phyloP scores from a whole-genome alignment of 306 rosid species.

The Trichosanthes truncata region DNA sequence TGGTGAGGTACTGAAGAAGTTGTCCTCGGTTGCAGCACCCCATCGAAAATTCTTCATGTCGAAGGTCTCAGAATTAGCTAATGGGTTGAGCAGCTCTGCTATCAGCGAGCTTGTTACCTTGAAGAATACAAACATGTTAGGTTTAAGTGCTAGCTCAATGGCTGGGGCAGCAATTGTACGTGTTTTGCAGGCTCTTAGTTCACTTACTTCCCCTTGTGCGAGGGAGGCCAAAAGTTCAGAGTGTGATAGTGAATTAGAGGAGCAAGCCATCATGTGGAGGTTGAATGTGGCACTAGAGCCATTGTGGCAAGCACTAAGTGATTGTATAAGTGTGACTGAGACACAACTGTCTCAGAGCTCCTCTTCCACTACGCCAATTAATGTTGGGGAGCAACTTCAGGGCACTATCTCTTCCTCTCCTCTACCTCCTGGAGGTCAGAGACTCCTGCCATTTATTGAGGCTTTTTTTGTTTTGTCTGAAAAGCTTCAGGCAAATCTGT shows the following conservation, averaged over 20 bases:
- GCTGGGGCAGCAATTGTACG: slow-evolving; percentile 97
- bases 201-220: slow-evolving; percentile 42
- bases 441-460: slow-evolving; percentile 92
- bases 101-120: slow-evolving; percentile 80
- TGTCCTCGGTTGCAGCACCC: slow-evolving; percentile 63
- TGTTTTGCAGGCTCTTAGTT: slow-evolving; percentile 80
- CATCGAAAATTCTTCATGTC: slow-evolving; percentile 67
- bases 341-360: slow-evolving; percentile 72
- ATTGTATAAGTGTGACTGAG: slow-evolving; percentile 91
- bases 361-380: slow-evolving; percentile 39
- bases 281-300: slow-evolving; percentile 82
- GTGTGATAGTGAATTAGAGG: slow-evolving; percentile 55
- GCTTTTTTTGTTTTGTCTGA: slow-evolving; percentile 97
- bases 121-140: slow-evolving; percentile 83
- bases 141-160: slow-evolving; percentile 94
- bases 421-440: slow-evolving; percentile 96
- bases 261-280: slow-evolving; percentile 73
- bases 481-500: slow-evolving; percentile 71
- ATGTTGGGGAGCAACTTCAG: slow-evolving; percentile 61
- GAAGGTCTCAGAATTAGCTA: slow-evolving; percentile 69
- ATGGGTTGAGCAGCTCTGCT: slow-evolving; percentile 82
- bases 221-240: slow-evolving; percentile 36
- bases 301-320: slow-evolving; percentile 92
- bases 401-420: slow-evolving; percentile 83
- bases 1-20: slow-evolving; percentile 81